These are phyloP conservation scores for Fagopyrum esculentum DNA, from an alignment of 148 eudicot genomes.

Conservation along the genomic window DNA sequence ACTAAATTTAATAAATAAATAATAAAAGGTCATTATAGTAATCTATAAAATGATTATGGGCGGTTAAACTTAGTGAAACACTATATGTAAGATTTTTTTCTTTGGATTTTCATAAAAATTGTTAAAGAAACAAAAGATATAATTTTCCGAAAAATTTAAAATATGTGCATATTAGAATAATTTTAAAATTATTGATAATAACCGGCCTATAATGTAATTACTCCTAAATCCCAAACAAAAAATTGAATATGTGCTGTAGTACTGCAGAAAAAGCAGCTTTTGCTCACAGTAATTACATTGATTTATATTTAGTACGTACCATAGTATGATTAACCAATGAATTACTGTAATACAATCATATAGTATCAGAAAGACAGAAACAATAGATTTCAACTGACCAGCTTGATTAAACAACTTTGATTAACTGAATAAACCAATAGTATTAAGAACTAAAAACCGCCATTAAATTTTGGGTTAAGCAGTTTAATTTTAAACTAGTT, in stretches of 20 bases:
- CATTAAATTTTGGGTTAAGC: background rate
- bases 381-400: no score
- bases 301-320: background rate
- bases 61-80: no score
- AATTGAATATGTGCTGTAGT: background rate
- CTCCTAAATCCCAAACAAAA: background rate
- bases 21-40: no score
- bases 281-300: background rate
- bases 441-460: background rate
- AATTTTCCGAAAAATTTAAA: no score
- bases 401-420: no score
- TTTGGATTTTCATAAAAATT: no score
- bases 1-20: no score
- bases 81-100: no score
- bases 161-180: background rate
- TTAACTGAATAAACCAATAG: background rate
- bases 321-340: background rate
- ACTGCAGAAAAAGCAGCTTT: slow-evolving; percentile 2
- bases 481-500: background rate
- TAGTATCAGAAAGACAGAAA: background rate
- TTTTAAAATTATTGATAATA: background rate
- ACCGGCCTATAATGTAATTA: background rate
- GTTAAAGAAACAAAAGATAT: no score
- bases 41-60: no score
- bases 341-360: background rate